phyloP scores from a whole-genome alignment of 1,139 yeast species.

The Candida dubliniensis region DNA sequence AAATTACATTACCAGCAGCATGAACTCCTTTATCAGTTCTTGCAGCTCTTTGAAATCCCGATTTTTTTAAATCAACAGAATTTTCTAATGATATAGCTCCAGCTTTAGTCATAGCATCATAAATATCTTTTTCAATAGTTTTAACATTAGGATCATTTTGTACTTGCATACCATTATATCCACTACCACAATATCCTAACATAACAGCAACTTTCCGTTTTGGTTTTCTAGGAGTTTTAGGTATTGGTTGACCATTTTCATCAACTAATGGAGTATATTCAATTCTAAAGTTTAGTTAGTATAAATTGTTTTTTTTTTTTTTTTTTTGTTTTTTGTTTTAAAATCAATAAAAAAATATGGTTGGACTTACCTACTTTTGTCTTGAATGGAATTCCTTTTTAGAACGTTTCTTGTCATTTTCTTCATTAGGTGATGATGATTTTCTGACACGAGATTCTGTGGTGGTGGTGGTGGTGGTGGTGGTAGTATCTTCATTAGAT shows the following conservation, averaged over 20 bases:
- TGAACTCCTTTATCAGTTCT: constrained; percentile 99
- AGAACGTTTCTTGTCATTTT: constrained; percentile 5
- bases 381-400: constrained; percentile 1
- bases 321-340: no score
- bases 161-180: constrained; percentile 96
- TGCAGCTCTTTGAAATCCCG: constrained; percentile 93
- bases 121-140: constrained; percentile 91
- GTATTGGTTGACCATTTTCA: constrained; percentile 60
- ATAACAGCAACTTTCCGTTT: constrained; percentile 86
- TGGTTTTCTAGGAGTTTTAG: constrained; percentile 66
- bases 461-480: background rate
- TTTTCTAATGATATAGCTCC: constrained; percentile 92
- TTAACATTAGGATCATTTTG: constrained; percentile 77
- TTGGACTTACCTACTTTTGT: constrained; percentile 38
- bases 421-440: constrained; percentile 3
- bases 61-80: constrained; percentile 85
- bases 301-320: no score
- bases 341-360: background rate
- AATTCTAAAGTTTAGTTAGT: background rate
- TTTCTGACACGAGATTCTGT: background rate
- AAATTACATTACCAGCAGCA: constrained; percentile 95
- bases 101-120: constrained; percentile 79
- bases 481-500: background rate
- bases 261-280: constrained; percentile 50
- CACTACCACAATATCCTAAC: constrained; percentile 97